Base-by-base conservation (phyloP, 129 eudicot species). In the Arctium lappa region DNA sequence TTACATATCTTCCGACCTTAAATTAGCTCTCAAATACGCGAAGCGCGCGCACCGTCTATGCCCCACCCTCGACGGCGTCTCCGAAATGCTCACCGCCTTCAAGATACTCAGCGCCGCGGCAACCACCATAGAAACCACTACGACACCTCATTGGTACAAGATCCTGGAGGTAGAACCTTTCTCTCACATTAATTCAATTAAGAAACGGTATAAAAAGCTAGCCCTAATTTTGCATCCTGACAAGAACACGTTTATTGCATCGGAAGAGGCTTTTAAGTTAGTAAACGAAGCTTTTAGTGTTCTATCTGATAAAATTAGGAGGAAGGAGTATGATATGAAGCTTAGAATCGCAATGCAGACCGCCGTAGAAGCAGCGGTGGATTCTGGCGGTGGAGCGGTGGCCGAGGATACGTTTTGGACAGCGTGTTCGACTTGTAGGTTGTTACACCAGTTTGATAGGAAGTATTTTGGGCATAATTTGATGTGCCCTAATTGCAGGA, bases 151-250 rank as follows among this genome's bases (percentile, higher is more conserved):
- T 12, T 89, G 91, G 85, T 93, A 93, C 87, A 83, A 76, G 7
- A 88, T 91, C 31, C 90, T 93, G 5, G 89, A 90, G 33, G 69
- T 90, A 50, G 91, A 90, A 82, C 94, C 92, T 13, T 94, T 94
- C 73, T 87, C 91, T 16, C 83, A 89, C 75, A 81, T 86, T 63
- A 87, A 87, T 53, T 50, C 78, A 8, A 90, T 94, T 31, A 94
- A 89, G 71, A 89, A 90, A 78, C 91, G 90, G 89, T 94, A 92
- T 50, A 90, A 89, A 31, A 92, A 89, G 78, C 84, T 94, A 50
- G 98, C 95, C 78, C 82, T 91, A 69, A 42, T 70, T 66, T 89
- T 94, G 11, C 97, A 91, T 75, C 97, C 95, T 5, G 97, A 94
- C 48, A 94, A 94, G 85, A 91, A 83, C 81, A 83, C 87, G 0